These are phyloP conservation scores for Plasmodium billcollinsi DNA, from an alignment of 169 alveolate genomes.

Conservation along the genomic window DNA sequence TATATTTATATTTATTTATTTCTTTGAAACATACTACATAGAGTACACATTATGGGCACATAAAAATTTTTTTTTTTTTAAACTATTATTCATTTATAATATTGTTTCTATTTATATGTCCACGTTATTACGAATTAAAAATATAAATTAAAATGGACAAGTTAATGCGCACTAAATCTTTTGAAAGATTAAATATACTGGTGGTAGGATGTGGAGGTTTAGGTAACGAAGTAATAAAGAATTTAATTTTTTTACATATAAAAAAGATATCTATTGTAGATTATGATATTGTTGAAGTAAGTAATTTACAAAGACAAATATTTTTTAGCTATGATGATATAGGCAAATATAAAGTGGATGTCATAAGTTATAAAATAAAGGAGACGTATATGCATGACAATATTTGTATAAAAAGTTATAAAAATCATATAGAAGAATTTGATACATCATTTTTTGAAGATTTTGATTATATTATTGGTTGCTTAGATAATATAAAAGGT, in stretches of 20 bases:
- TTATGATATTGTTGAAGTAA: slow-evolving; percentile 78
- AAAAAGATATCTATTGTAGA: slow-evolving; percentile 78
- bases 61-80: too few species aligned
- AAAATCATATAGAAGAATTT: slow-evolving; percentile 14
- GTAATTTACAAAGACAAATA: slow-evolving; percentile 81
- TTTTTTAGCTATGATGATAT: slow-evolving; percentile 64
- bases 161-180: too few species aligned
- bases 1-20: too few species aligned
- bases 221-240: slow-evolving; percentile 82
- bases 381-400: slow-evolving; percentile 20
- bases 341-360: slow-evolving; percentile 20
- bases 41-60: too few species aligned
- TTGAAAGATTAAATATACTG: slow-evolving; percentile 32
- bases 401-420: slow-evolving; percentile 26
- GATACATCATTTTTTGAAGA: slow-evolving; percentile 31
- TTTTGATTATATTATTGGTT: slow-evolving; percentile 50
- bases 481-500: slow-evolving; percentile 60
- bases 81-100: too few species aligned
- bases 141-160: too few species aligned
- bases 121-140: too few species aligned
- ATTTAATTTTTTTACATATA: slow-evolving; percentile 50
- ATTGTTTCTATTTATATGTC: too few species aligned
- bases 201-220: slow-evolving; percentile 81
- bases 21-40: too few species aligned
- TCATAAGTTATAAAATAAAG: background rate